Conservation (phyloP, 169 alveolate genomes). For the Plasmodium knowlesi region DNA sequence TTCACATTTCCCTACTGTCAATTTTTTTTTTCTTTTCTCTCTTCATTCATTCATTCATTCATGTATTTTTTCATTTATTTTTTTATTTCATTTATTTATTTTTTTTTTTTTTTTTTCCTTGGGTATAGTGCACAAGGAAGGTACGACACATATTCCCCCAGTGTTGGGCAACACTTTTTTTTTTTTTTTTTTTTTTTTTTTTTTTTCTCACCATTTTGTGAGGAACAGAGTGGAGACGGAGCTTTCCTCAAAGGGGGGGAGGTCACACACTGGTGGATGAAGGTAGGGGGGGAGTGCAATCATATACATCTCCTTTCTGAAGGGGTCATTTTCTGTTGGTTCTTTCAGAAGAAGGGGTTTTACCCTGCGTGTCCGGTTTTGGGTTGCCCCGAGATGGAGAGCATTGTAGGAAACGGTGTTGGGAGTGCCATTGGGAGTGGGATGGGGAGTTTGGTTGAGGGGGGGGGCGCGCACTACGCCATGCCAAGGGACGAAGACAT, state of each 20-base stretch:
- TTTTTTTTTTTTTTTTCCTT: not conserved
- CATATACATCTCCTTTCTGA: not conserved
- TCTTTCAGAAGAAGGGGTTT: not conserved
- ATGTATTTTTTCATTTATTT: no score
- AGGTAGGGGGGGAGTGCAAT: not conserved
- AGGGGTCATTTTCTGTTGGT: not conserved
- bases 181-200: not conserved
- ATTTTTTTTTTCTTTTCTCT: no score
- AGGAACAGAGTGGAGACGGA: not conserved
- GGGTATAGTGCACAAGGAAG: not conserved
- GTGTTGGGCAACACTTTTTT: not conserved
- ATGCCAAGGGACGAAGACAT: slow-evolving; percentile 45
- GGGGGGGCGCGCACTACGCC: not conserved
- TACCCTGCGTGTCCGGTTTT: not conserved
- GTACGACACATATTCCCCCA: not conserved
- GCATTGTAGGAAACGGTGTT: not conserved
- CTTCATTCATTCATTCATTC: not conserved
- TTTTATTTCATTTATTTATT: no score
- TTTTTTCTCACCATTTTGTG: not conserved
- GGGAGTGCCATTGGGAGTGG: not conserved
- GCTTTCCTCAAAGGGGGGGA: not conserved
- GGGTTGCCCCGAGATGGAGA: not conserved
- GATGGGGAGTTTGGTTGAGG: not conserved
- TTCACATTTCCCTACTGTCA: not conserved
- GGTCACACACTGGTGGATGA: not conserved